Conservation (phyloP, 495 filamentous ascomycete genomes). For the Daldinia decipiens region DNA sequence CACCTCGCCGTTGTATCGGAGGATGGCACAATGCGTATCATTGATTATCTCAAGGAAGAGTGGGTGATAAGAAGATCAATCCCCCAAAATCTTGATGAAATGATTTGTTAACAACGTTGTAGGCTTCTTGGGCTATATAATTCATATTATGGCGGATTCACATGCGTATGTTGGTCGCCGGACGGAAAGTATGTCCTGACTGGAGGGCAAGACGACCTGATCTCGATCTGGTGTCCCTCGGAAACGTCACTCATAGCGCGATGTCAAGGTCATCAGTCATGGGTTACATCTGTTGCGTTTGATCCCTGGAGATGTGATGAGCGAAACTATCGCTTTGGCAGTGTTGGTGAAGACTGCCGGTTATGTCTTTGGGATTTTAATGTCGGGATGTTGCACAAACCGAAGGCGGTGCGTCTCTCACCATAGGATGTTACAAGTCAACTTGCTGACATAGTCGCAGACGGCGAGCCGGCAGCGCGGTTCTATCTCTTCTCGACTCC, state of each 20-base stretch:
- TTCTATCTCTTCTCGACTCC: conserved; percentile 67
- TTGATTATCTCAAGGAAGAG: conserved; percentile 93
- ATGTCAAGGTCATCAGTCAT: conserved; percentile 91
- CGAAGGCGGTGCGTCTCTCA: conserved; percentile 63
- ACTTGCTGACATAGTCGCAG: conserved; percentile 43
- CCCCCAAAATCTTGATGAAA: background rate
- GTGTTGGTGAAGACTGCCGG: conserved; percentile 92
- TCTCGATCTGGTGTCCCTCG: conserved; percentile 90
- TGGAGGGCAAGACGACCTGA: conserved; percentile 93
- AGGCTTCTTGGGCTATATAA: conserved; percentile 86
- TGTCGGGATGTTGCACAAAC: conserved; percentile 93
- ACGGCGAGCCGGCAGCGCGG: conserved; percentile 66
- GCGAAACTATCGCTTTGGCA: conserved; percentile 92
- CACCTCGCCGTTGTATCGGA: conserved; percentile 94
- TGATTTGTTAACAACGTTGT: conserved; percentile 6
- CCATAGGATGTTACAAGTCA: background rate
- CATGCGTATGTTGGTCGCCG: conserved; percentile 95
- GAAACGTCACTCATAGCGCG: conserved; percentile 88
- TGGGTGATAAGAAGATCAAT: conserved; percentile 54
- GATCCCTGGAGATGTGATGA: conserved; percentile 97
- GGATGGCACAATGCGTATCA: conserved; percentile 86
- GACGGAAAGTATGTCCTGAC: conserved; percentile 96
- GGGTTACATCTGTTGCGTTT: conserved; percentile 93
- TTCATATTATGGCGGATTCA: conserved; percentile 91
- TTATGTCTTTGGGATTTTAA: conserved; percentile 97